Conservation (phyloP, 768 basidiomycete species). For the Suillus spraguei region DNA sequence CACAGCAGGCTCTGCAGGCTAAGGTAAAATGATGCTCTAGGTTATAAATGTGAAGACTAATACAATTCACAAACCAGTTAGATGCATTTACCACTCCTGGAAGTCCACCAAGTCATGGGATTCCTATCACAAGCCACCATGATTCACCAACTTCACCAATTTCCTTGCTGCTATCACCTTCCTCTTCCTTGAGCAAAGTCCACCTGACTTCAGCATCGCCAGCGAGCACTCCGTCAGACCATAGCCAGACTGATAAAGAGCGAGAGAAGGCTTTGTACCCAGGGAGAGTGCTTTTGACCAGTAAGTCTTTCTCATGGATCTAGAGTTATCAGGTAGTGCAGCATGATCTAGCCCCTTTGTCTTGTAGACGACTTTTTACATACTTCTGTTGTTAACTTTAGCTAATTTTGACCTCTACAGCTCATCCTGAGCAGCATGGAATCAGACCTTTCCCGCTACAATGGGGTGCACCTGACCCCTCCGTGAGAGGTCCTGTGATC, state of each 20-base stretch:
- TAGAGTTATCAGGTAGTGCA: not conserved
- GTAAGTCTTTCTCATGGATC: slow-evolving; percentile 45
- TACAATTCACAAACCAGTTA: slow-evolving; percentile 41
- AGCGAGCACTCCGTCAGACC: slow-evolving; percentile 21
- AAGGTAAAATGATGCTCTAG: slow-evolving; percentile 52
- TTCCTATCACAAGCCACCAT: slow-evolving; percentile 29
- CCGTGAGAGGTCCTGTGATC: slow-evolving; percentile 81
- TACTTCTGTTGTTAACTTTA: slow-evolving; percentile 10
- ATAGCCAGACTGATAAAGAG: slow-evolving; percentile 51
- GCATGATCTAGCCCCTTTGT: no score
- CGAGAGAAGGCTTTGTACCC: slow-evolving; percentile 80
- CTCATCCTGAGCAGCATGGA: slow-evolving; percentile 93
- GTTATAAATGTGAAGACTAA: not conserved
- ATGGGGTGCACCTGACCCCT: slow-evolving; percentile 77
- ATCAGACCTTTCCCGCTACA: slow-evolving; percentile 76
- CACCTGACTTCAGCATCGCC: slow-evolving; percentile 33
- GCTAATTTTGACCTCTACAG: slow-evolving; percentile 27
- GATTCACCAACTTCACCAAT: slow-evolving; percentile 26
- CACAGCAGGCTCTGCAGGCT: slow-evolving; percentile 77
- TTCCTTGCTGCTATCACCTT: slow-evolving; percentile 33
- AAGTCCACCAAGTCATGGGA: slow-evolving; percentile 29
- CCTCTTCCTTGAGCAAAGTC: slow-evolving; percentile 26
- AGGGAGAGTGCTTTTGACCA: slow-evolving; percentile 80
- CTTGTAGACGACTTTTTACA: slow-evolving; percentile 14
- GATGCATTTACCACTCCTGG: slow-evolving; percentile 44